Evolutionary conservation across 805 yeast genomes (phyloP), one percentile per base, ranked within the genome.

Genomic region (Nakazawaea molendinolei): DNA sequence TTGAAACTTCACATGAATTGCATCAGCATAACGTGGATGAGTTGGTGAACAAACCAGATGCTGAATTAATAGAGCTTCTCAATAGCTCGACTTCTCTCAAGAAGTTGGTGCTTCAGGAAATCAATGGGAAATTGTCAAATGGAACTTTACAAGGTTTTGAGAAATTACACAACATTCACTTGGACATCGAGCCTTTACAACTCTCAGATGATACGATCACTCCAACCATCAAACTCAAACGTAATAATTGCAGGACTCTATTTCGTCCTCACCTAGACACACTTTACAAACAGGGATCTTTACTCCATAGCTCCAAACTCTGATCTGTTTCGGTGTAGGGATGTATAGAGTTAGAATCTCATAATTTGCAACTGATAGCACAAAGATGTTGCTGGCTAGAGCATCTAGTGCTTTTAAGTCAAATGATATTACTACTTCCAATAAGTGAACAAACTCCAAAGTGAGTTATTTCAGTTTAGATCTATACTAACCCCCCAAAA

Each of bases 201-300:
- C 57, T 76, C 12, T 76, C 69, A 31, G 74, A 76, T 40, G 77
- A 76, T 33, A 69, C 74, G 3, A 54, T 81, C 24, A 81, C 90
- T 2, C 89, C 89, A 22, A 81, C 89, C 5, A 43, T 69, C 48
- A 71, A 71, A 48, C 49, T 71, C 41, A 69, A 65, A 52, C 61
- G 45, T 18, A 18, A 22, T 13, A 34, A 35, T 14, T 42, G 43
- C 19, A 19, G 28, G 15, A 26, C 18, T 23, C n/a, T 28, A 9
- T 43, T 43, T 32, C 20, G 31, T 12, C 17, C 23, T 5, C 28
- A 23, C 5, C 23, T 43, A 28, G 23, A 19, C 4, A 20, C 21
- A 3, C 18, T 43, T 18, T 43, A 43, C 29, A 23, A 33, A 6
- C 42, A 43, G 27, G 44, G 44, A 8, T 30, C 39, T 17, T 29